These are phyloP conservation scores for Achaetomiella virescens DNA, from an alignment of 495 filamentous ascomycete species.

Conservation along the genomic window DNA sequence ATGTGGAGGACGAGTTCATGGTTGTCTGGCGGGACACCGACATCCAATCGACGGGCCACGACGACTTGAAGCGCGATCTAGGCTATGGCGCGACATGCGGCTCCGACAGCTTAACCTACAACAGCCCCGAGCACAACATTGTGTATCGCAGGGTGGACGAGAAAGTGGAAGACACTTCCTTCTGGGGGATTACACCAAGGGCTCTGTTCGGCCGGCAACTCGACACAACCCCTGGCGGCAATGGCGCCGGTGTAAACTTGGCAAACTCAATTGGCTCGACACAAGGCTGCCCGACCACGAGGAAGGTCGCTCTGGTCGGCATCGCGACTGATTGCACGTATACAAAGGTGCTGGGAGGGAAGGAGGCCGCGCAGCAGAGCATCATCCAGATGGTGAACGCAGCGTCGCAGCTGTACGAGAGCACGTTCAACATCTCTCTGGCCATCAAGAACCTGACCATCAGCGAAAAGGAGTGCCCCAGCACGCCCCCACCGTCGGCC, in stretches of 20 bases:
- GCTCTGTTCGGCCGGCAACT: constrained; percentile 41
- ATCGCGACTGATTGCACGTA: constrained; percentile 92
- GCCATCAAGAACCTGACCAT: constrained; percentile 82
- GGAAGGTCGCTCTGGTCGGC: constrained; percentile 85
- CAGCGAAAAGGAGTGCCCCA: constrained; percentile 60
- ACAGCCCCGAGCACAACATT: constrained; percentile 58
- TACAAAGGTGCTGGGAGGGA: constrained; percentile 58
- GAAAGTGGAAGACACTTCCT: constrained; percentile 15
- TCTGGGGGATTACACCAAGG: constrained; percentile 27
- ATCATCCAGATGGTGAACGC: constrained; percentile 79
- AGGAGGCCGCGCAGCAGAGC: constrained; percentile 56
- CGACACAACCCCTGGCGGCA: constrained; percentile 58
- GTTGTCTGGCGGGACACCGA: constrained; percentile 88
- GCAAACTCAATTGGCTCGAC: constrained; percentile 73
- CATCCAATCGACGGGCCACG: constrained; percentile 39
- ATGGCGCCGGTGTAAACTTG: constrained; percentile 78
- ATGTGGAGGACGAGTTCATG: constrained; percentile 69
- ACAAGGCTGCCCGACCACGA: constrained; percentile 74
- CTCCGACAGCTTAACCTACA: constrained; percentile 66
- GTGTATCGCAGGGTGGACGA: constrained; percentile 46
- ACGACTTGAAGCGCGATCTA: constrained; percentile 34
- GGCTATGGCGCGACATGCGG: constrained; percentile 43
- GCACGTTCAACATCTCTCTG: constrained; percentile 87
- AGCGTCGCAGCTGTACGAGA: constrained; percentile 81
- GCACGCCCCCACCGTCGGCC: constrained; percentile 52